These are phyloP conservation scores for Eleusine coracana DNA, from an alignment of 176 grass and related monocot genomes.

Conservation along the genomic window DNA sequence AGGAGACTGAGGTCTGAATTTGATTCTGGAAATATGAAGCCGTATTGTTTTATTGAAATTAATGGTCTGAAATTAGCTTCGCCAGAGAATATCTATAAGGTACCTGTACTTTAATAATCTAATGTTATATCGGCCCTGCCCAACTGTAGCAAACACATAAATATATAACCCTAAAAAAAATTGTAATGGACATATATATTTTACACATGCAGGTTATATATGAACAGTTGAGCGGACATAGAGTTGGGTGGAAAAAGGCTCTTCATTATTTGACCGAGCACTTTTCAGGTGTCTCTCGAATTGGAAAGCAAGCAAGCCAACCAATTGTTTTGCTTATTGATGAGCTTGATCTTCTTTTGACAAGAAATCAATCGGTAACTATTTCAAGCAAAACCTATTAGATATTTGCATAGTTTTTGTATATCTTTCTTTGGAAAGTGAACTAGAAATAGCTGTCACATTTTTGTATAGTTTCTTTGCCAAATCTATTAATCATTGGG, in stretches of 20 bases:
- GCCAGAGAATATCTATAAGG: slow-evolving; percentile 95
- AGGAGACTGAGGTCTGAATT: slow-evolving; percentile 79
- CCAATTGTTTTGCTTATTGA: slow-evolving; percentile 98
- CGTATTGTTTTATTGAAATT: slow-evolving; percentile 89
- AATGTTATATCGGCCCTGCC: not conserved
- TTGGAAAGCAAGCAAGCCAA: slow-evolving; percentile 65
- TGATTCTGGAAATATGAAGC: slow-evolving; percentile 69
- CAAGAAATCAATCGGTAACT: slow-evolving; percentile 96
- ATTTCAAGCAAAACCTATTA: slow-evolving; percentile 27
- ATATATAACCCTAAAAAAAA: not conserved
- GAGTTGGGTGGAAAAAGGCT: slow-evolving; percentile 95
- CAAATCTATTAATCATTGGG: not conserved
- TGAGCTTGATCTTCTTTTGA: slow-evolving; percentile 98
- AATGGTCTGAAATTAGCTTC: slow-evolving; percentile 95
- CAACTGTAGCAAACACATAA: not conserved
- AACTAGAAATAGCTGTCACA: not conserved
- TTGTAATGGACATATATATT: slow-evolving; percentile 17
- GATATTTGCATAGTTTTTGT: slow-evolving; percentile 2
- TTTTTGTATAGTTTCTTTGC: not conserved
- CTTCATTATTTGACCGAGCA: slow-evolving; percentile 88
- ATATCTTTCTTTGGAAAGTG: slow-evolving; percentile 3
- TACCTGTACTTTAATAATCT: slow-evolving; percentile 37
- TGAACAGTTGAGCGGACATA: slow-evolving; percentile 84
- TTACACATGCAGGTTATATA: slow-evolving; percentile 72
- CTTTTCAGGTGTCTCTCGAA: slow-evolving; percentile 73